phyloP scores from a whole-genome alignment of 805 yeast species.

The Yamadazyma akitaensis region DNA sequence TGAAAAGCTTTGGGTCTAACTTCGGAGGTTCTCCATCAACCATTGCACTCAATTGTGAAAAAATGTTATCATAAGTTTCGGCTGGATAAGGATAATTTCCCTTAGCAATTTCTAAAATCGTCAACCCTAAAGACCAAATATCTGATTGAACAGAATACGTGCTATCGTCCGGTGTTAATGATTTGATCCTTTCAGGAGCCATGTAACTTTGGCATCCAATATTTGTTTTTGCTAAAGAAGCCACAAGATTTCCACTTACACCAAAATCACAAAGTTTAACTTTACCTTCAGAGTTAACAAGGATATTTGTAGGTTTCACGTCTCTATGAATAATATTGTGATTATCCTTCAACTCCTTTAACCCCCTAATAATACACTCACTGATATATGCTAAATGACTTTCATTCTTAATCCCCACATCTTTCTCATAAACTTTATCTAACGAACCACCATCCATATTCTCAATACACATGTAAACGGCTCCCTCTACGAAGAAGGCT shows the following conservation, averaged over 20 bases:
- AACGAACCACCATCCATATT: slow-evolving; percentile 96
- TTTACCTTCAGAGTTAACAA: slow-evolving; percentile 79
- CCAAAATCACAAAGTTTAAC: slow-evolving; percentile 95
- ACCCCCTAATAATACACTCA: slow-evolving; percentile 74
- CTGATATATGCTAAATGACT: slow-evolving; percentile 76
- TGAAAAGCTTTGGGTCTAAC: slow-evolving; percentile 59
- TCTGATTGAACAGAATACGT: slow-evolving; percentile 93
- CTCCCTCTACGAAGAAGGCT: slow-evolving; percentile 96
- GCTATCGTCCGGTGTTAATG: slow-evolving; percentile 66
- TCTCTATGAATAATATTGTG: slow-evolving; percentile 95
- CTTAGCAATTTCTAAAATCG: slow-evolving; percentile 82
- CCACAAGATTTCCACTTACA: slow-evolving; percentile 91
- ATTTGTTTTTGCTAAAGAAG: slow-evolving; percentile 90
- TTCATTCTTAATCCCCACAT: slow-evolving; percentile 66
- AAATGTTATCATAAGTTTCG: slow-evolving; percentile 85
- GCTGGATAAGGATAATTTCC: slow-evolving; percentile 97
- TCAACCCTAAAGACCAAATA: slow-evolving; percentile 92
- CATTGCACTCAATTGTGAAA: slow-evolving; percentile 90
- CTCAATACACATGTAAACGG: slow-evolving; percentile 97
- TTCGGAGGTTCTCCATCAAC: slow-evolving; percentile 97
- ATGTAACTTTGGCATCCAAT: slow-evolving; percentile 97
- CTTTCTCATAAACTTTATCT: slow-evolving; percentile 72
- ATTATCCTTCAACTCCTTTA: slow-evolving; percentile 78
- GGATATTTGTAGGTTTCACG: slow-evolving; percentile 92
- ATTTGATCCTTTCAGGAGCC: slow-evolving; percentile 96